Conservation (phyloP, 1,139 yeast species). For the Candida sanyaensis region DNA sequence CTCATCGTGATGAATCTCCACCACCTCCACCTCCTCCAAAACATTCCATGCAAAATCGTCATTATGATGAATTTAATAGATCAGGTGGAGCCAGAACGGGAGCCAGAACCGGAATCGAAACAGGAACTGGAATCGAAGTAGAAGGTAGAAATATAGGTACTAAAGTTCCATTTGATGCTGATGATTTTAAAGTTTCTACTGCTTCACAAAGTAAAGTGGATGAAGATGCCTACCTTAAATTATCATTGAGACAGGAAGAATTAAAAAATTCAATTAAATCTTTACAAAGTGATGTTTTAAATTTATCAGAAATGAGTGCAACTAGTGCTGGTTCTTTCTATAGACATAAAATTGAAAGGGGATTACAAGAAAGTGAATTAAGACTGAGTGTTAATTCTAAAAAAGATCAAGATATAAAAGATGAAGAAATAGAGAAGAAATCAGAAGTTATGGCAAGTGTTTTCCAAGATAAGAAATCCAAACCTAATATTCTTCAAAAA, state of each 20-base stretch:
- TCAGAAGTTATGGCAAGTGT: slow-evolving; percentile 36
- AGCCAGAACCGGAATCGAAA: too few relatives aligned
- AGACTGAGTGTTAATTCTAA: slow-evolving; percentile 21
- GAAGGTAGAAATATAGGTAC: not conserved
- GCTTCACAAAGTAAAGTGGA: slow-evolving; percentile 21
- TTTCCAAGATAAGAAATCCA: slow-evolving; percentile 47
- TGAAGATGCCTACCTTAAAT: slow-evolving; percentile 30
- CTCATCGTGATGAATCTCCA: slow-evolving; percentile 22
- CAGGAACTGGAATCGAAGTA: too few relatives aligned
- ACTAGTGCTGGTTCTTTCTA: slow-evolving; percentile 87
- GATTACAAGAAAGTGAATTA: slow-evolving; percentile 25
- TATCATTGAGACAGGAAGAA: slow-evolving; percentile 39
- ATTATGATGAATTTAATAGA: slow-evolving; percentile 3
- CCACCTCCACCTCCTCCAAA: slow-evolving; percentile 61
- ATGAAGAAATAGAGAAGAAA: slow-evolving; percentile 4
- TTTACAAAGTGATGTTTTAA: slow-evolving; percentile 50
- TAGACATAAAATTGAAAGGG: slow-evolving; percentile 63
- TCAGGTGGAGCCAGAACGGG: not conserved
- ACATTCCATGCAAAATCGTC: slow-evolving; percentile 20
- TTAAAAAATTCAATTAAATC: slow-evolving; percentile 45
- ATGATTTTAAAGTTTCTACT: slow-evolving; percentile 37
- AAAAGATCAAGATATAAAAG: slow-evolving; percentile 2
- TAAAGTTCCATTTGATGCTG: slow-evolving; percentile 40
- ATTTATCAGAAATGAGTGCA: slow-evolving; percentile 72
- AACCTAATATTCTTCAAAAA: slow-evolving; percentile 57